Evolutionary conservation across 176 grass and related monocot species (phyloP).

Genomic region (Cenchrus americanus): DNA sequence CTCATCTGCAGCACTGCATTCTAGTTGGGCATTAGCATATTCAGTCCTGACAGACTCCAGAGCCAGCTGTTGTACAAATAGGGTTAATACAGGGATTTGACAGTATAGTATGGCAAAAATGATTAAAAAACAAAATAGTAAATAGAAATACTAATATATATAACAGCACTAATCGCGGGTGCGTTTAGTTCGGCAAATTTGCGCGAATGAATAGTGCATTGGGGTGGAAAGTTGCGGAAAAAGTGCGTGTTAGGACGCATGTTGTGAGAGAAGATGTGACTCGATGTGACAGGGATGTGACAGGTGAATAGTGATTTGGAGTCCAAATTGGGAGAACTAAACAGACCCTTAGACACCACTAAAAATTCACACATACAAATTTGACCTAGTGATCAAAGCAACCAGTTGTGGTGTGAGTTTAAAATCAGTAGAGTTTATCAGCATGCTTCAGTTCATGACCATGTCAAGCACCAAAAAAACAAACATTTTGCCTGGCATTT

Average conservation of each 20-base stretch:
- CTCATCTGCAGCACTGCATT: constrained; percentile 97
- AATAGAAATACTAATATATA: constrained; percentile 26
- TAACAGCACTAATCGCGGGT: not conserved
- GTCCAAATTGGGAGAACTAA: too few relatives aligned
- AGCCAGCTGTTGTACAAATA: constrained; percentile 66
- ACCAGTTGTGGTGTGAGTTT: constrained; percentile 11
- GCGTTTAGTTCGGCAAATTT: too few relatives aligned
- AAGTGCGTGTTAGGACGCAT: too few relatives aligned
- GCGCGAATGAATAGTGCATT: too few relatives aligned
- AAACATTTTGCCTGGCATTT: constrained; percentile 7
- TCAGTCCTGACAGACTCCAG: constrained; percentile 80
- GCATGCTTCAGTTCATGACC: not conserved
- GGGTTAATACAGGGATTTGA: constrained; percentile 25
- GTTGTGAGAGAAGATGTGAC: too few relatives aligned
- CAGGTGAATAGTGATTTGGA: too few relatives aligned
- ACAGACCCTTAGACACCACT: not conserved
- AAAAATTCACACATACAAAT: constrained; percentile 12
- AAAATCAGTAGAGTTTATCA: constrained; percentile 12
- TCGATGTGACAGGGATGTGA: too few relatives aligned
- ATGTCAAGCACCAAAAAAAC: constrained; percentile 17
- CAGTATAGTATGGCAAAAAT: constrained; percentile 22
- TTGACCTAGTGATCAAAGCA: not conserved
- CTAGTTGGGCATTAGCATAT: constrained; percentile 87
- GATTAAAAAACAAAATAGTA: not conserved
- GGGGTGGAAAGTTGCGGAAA: too few relatives aligned